These are phyloP conservation scores for Jatropha multifida DNA, from an alignment of 441 rosid genomes.

Conservation along the genomic window DNA sequence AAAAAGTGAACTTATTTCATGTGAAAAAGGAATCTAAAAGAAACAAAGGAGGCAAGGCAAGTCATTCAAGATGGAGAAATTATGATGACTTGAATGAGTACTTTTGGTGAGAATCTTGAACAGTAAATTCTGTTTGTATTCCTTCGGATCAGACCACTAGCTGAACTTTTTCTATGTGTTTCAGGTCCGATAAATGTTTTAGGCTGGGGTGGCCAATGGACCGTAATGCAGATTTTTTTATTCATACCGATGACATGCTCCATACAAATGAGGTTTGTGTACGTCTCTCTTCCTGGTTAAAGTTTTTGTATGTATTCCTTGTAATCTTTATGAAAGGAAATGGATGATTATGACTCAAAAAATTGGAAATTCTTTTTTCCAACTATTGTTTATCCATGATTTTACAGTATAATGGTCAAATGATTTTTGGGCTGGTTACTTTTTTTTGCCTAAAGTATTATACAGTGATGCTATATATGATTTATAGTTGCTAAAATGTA, in stretches of 20 bases:
- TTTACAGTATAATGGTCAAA: background rate
- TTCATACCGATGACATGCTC: conserved; percentile 46
- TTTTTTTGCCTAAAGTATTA: background rate
- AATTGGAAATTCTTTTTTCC: background rate
- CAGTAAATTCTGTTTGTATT: conserved; percentile 12
- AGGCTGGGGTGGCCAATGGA: conserved; percentile 77
- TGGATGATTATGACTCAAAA: background rate
- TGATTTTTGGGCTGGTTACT: background rate
- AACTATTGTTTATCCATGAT: background rate
- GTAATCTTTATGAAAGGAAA: background rate
- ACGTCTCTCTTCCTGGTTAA: conserved; percentile 4
- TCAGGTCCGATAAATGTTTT: conserved; percentile 83
- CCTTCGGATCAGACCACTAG: conserved; percentile 10
- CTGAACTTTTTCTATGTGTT: conserved; percentile 17
- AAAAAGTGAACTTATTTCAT: conserved; percentile 29
- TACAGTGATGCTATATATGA: background rate
- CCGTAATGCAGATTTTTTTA: conserved; percentile 67
- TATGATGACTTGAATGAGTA: conserved; percentile 98
- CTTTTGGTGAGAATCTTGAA: conserved; percentile 68
- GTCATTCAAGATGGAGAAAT: conserved; percentile 99
- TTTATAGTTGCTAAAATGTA: background rate
- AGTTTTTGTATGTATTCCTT: background rate
- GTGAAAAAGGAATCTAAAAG: conserved; percentile 72
- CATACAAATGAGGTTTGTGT: conserved; percentile 44
- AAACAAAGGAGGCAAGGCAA: conserved; percentile 79